These are phyloP conservation scores for Monosporascus sp. DNA, from an alignment of 2,329 filamentous ascomycete genomes.

Conservation along the genomic window DNA sequence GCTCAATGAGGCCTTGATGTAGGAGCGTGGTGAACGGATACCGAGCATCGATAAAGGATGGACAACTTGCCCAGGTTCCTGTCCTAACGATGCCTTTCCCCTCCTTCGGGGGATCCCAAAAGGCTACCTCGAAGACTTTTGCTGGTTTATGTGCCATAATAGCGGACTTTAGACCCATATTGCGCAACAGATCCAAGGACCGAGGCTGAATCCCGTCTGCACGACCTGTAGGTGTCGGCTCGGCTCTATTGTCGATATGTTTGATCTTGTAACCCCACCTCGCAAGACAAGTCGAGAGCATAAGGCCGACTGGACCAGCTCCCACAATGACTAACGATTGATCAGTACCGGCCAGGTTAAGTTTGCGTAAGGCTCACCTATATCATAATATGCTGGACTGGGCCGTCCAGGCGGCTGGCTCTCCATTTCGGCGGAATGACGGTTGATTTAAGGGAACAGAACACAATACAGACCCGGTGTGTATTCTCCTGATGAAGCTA, in stretches of 20 bases:
- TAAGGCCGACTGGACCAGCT: constrained; percentile 81
- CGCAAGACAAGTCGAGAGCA: constrained; percentile 81
- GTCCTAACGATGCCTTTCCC: constrained; percentile 58
- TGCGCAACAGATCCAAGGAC: constrained; percentile 78
- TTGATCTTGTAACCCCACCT: constrained; percentile 94
- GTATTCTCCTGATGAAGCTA: neutral
- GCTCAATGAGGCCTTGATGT: constrained; percentile 68
- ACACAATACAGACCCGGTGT: neutral
- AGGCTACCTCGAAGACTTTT: constrained; percentile 74
- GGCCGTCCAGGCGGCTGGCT: constrained; percentile 12
- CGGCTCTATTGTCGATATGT: constrained; percentile 85
- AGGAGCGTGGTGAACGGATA: constrained; percentile 68
- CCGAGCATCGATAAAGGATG: constrained; percentile 71
- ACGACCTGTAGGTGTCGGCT: constrained; percentile 79
- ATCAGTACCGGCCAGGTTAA: constrained; percentile 13
- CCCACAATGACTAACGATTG: constrained; percentile 69
- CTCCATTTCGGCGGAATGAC: constrained; percentile 14
- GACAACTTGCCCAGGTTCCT: constrained; percentile 81
- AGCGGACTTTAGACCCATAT: constrained; percentile 82
- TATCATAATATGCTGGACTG: constrained; percentile 34
- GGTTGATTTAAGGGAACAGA: neutral
- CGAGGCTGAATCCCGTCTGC: constrained; percentile 91
- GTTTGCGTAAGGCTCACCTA: constrained; percentile 29
- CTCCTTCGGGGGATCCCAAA: constrained; percentile 61
- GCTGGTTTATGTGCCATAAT: constrained; percentile 87